Percentiles rank a stretch among this genome's conserved stretches.
Conservation (phyloP, 2,329 filamentous ascomycete species). For the Ceratocystis cubensis region DNA sequence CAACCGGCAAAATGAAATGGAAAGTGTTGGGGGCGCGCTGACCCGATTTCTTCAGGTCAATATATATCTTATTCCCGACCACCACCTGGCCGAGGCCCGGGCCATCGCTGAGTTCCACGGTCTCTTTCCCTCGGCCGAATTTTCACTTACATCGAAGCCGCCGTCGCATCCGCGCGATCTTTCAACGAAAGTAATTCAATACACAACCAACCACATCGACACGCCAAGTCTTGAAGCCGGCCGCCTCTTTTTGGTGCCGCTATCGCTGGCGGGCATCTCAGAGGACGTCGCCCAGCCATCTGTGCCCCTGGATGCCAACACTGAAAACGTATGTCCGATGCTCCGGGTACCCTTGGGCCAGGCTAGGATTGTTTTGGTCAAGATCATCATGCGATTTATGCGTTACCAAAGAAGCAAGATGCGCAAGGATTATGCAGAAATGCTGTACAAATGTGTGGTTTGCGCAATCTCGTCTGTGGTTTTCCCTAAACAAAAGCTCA, state of each 20-base stretch:
- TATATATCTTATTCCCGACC: constrained; percentile 18
- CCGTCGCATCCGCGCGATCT: not conserved
- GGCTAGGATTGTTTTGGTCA: constrained; percentile 12
- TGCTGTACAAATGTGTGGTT: constrained; percentile 20
- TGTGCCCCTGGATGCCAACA: constrained; percentile 5
- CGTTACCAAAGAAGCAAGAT: constrained; percentile 17
- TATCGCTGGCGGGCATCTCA: constrained; percentile 13
- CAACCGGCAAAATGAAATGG: not conserved
- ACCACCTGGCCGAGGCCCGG: constrained; percentile 8
- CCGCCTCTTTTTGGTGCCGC: constrained; percentile 16
- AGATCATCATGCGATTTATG: constrained; percentile 13
- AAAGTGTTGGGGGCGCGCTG: not conserved
- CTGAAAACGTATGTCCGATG: constrained; percentile 13
- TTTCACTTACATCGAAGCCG: constrained; percentile 8
- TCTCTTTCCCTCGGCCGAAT: constrained; percentile 13
- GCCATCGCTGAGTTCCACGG: constrained; percentile 15
- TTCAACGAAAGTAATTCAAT: constrained; percentile 11
- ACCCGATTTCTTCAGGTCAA: not conserved
- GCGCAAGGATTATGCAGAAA: constrained; percentile 19
- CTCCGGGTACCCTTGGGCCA: constrained; percentile 7
- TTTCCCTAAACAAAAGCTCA: not conserved
- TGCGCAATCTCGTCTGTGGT: constrained; percentile 16
- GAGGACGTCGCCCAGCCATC: not conserved
- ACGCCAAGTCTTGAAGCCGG: constrained; percentile 18
- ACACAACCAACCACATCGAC: constrained; percentile 17